Evolutionary conservation across 2,329 filamentous ascomycete genomes (phyloP), one percentile per base, ranked within the genome.

Genomic region (Xenosphaeropsis pyriputrescens): DNA sequence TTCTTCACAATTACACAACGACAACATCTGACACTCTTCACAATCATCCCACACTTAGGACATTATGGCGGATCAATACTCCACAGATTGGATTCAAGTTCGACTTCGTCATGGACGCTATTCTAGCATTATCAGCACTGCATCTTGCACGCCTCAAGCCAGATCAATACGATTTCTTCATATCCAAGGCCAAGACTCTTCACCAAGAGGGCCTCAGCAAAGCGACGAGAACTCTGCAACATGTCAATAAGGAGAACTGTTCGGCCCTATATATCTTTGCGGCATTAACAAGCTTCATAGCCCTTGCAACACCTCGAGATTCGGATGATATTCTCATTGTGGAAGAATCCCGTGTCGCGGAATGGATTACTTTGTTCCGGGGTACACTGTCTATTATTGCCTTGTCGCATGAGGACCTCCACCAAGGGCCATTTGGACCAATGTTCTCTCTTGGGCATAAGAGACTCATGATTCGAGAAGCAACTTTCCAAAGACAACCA

Each of bases 1-100:
- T 70, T 2, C 53, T 70, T 13, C 64, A 69, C 45, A 63, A 69
- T 50, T 69, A 57, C 43, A 61, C 58, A 34, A 62, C 58, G 1
- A 57, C 57, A 16, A 70, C 66, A 0, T 59, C 57, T 41, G 49
- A 55, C 9, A 68, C 64, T 0, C 49, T 69, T 6, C 58, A 58
- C 2, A 51, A 50, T 12, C 57, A 64, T 19, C 51, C 57, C 0
- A 46, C 50, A 11, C 42, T 65, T 3, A 58, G 61, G 22, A 51
- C 58, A 34, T 58, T 67, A 33, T 68, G 62, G 59, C 58, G 60
- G 2, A 53, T 60, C 4, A 58, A 57, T 34, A 57, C 62, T 3
- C 61, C 65, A 13, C 53, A 56, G 9, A 48, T 64, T 15, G 65
- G 58, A 2, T 57, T 68, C 22, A 42, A 52, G 1, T 57, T 57